Base-by-base conservation (phyloP, 2,329 filamentous ascomycete genomes). In the Cladosporium sp. region DNA sequence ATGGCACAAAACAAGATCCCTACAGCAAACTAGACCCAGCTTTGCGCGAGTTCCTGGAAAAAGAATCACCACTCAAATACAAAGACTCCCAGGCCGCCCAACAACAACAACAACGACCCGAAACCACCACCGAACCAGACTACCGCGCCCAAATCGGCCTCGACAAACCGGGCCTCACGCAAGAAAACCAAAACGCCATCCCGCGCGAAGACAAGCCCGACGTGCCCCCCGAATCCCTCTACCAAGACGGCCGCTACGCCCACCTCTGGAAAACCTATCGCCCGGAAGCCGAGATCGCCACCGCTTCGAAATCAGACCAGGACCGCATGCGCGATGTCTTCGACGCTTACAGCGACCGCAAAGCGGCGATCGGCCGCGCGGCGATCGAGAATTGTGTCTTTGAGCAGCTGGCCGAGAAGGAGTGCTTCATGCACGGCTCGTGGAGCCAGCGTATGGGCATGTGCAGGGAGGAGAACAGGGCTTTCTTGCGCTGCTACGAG, bases 261-360 rank as follows among this genome's bases (percentile, higher is more conserved):
- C 87, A 98, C 77, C 83, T 99, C 36, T 99, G 95, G 95, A 94
- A 93, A 80, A 92, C 87, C 66, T 99, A 99, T 83, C 86, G 86
- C 66, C 89, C 94, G 10, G 87, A 91, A 62, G 77, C 83, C 41
- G 83, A 90, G 65, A 81, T 96, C 67, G 90, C 94, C 74, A 84
- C 86, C 59, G 87, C 87, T 68, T 84, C 84, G 24, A 90, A 90
- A 76, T 87, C 86, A 47, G 91, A 95, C 72, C 88, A 92, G 74
- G 93, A 97, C 75, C 90, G 91, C 77, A 85, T 96, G 70, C 85
- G 86, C 77, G 88, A 92, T 76, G 88, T 98, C 65, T 82, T 97
- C 61, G 90, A 94, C 63, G 89, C 88, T 7, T 96, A 90, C 84
- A 96, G 97, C 78, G 88, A 92, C 75, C 88, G 93, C 68, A 92